phyloP scores from a whole-genome alignment of 192 early-diverging fungal species.

The Podila clonocystis region DNA sequence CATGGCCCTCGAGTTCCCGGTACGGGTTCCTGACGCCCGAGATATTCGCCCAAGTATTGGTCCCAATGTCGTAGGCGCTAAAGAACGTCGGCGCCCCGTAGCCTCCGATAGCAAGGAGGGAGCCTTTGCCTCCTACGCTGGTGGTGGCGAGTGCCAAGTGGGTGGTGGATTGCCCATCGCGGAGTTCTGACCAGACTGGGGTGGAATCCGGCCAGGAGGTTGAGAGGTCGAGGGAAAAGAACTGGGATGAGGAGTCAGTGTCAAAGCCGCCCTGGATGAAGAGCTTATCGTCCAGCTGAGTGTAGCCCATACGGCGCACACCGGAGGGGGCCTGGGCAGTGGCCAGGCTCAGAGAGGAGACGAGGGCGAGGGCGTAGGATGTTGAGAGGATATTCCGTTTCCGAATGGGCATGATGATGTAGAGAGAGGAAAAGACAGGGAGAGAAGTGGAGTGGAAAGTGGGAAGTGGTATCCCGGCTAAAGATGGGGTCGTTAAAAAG shows the following conservation, averaged over 20 bases:
- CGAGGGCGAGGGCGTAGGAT: not conserved
- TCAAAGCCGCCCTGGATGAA: conserved; percentile 46
- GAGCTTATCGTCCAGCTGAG: conserved; percentile 23
- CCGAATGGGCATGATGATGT: not conserved
- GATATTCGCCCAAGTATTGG: conserved; percentile 1
- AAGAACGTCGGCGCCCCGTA: conserved; percentile 4
- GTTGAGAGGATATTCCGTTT: not conserved
- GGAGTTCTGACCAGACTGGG: conserved; percentile 17
- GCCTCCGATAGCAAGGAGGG: conserved; percentile 27
- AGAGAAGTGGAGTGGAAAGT: not conserved
- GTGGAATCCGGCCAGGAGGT: conserved; percentile 17
- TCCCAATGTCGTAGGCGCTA: conserved; percentile 10
- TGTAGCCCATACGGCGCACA: conserved; percentile 31
- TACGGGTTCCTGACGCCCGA: conserved; percentile 12
- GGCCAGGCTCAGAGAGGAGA: not conserved
- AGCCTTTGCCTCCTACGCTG: conserved; percentile 21
- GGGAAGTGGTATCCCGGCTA: not conserved
- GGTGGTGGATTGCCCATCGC: conserved; percentile 15
- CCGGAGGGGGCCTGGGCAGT: conserved; percentile 16
- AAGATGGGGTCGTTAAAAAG: not conserved
- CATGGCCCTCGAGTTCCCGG: conserved; percentile 24
- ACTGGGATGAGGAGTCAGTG: conserved; percentile 6
- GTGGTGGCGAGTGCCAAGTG: conserved; percentile 25
- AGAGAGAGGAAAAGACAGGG: not conserved
- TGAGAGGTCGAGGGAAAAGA: conserved; percentile 34